These are phyloP conservation scores for Flaveria ramosissima DNA, from an alignment of 129 eudicot genomes.

Conservation along the genomic window DNA sequence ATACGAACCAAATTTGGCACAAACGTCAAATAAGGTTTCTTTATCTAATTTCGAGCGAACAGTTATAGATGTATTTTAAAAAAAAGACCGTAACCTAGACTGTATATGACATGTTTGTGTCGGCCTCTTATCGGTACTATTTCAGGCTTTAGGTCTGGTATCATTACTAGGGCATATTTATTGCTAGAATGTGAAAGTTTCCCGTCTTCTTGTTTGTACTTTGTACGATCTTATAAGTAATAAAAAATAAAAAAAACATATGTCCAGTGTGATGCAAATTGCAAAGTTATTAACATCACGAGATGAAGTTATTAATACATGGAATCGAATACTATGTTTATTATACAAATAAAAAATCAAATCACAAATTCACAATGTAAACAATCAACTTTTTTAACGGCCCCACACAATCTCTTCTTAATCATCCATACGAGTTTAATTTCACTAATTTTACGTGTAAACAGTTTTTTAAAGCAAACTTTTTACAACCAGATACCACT, in stretches of 20 bases:
- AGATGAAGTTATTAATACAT: background rate
- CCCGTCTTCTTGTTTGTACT: background rate
- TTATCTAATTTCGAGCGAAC: no score
- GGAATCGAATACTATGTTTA: no score
- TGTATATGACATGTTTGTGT: background rate
- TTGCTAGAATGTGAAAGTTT: background rate
- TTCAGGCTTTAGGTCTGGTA: background rate
- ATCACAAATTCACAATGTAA: slow-evolving; percentile 8
- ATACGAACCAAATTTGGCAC: no score
- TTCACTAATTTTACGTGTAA: background rate
- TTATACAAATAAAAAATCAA: background rate
- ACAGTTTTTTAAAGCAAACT: no score
- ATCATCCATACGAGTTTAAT: slow-evolving; percentile 2
- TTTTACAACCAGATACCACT: no score
- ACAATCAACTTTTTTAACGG: slow-evolving; percentile 33
- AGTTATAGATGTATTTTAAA: background rate
- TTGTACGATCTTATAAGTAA: background rate
- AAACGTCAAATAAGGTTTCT: no score
- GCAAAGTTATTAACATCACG: background rate
- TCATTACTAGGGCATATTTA: background rate
- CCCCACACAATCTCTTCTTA: slow-evolving; percentile 35
- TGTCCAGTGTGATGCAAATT: no score
- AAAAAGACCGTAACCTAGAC: background rate
- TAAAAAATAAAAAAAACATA: no score
- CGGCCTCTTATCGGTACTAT: background rate